A percentile compares a stretch with the other conserved stretches of the same genome.
phyloP scores from a whole-genome alignment of 345 rosid species.

The Eucalyptus curtisii region DNA sequence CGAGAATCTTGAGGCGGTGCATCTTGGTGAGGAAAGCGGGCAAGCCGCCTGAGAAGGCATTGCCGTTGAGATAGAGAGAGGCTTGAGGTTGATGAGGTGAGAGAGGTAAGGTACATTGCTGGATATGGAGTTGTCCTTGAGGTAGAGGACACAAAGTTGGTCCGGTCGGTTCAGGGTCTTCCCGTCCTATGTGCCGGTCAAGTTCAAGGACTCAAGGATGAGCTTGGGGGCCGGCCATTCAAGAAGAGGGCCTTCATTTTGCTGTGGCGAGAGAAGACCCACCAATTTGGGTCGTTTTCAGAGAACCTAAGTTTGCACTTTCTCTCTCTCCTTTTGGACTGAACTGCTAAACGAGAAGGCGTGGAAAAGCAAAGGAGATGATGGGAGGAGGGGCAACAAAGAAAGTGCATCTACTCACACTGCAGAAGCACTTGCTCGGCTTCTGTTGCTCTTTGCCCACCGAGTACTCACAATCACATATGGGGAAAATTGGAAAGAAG shows the following conservation, averaged over 20 bases:
- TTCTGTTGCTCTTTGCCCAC: background rate
- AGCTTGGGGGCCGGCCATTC: constrained; percentile 69
- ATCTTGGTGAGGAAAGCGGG: constrained; percentile 44
- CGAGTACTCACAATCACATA: background rate
- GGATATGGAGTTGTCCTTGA: constrained; percentile 67
- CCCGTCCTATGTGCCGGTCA: constrained; percentile 39
- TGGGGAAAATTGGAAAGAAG: background rate
- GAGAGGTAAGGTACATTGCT: constrained; percentile 58
- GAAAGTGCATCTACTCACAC: background rate
- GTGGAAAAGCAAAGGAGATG: background rate
- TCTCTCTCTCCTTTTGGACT: background rate
- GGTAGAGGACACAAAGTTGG: constrained; percentile 69
- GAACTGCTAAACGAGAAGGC: background rate
- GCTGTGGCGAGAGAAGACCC: background rate
- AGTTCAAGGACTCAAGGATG: constrained; percentile 53
- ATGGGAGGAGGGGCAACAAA: background rate
- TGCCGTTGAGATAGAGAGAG: constrained; percentile 46
- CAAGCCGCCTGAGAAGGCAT: constrained; percentile 61
- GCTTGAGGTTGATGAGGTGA: constrained; percentile 54
- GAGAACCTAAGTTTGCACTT: background rate
- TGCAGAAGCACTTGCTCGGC: background rate
- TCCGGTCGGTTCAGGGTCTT: constrained; percentile 40
- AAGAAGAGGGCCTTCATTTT: background rate
- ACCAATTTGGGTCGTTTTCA: background rate
- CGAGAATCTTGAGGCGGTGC: constrained; percentile 51